These are phyloP conservation scores for Pseudofabraea citricarpa DNA, from an alignment of 2,329 filamentous ascomycete species.

Conservation along the genomic window DNA sequence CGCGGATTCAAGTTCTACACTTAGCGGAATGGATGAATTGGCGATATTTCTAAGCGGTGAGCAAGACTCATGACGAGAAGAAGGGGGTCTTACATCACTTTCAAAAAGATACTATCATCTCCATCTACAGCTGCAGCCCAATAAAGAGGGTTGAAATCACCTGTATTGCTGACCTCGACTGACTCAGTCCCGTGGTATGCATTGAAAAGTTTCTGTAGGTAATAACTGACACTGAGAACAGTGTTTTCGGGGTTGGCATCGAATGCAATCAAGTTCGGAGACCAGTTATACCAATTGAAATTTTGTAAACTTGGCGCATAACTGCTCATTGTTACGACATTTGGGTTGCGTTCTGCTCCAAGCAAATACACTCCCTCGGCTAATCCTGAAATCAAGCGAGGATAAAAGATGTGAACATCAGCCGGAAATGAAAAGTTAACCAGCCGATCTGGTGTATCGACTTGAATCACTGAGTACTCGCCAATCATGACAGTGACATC, in stretches of 20 bases:
- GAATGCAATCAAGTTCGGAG: constrained; percentile 19
- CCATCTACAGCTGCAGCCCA: constrained; percentile 26
- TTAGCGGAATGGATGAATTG: constrained; percentile 10
- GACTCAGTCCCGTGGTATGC: constrained; percentile 16
- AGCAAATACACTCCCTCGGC: constrained; percentile 19
- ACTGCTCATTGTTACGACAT: constrained; percentile 30
- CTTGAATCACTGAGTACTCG: constrained; percentile 16
- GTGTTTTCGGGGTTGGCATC: constrained; percentile 16
- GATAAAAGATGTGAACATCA: constrained; percentile 14
- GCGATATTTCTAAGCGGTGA: constrained; percentile 7
- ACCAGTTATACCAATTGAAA: constrained; percentile 25
- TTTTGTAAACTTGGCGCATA: constrained; percentile 33
- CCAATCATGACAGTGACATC: constrained; percentile 16
- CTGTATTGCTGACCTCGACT: constrained; percentile 15
- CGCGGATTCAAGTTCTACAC: constrained; percentile 7
- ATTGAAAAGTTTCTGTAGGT: constrained; percentile 22
- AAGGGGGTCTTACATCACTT: constrained; percentile 14
- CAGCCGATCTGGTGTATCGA: constrained; percentile 9
- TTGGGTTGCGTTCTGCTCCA: constrained; percentile 27
- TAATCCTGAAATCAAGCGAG: constrained; percentile 13
- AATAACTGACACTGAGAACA: constrained; percentile 18
- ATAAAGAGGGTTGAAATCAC: constrained; percentile 22
- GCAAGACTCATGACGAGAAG: not conserved
- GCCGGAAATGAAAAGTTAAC: constrained; percentile 11
- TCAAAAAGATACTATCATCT: constrained; percentile 12